Base-by-base conservation (phyloP, 2,329 filamentous ascomycete species). In the Claviceps pazoutovae region DNA sequence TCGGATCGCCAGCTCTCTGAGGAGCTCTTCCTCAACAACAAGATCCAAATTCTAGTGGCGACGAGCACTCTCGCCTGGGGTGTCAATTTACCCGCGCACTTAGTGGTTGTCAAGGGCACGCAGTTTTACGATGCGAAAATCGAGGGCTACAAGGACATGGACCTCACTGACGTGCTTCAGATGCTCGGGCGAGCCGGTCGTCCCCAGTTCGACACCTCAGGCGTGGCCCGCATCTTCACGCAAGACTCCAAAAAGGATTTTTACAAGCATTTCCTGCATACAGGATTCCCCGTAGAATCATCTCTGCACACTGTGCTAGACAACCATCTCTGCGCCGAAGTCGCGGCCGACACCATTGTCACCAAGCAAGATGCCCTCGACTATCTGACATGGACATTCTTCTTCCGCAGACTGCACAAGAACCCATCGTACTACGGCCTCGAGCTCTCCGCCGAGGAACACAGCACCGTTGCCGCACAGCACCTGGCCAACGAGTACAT, bases 371-470 rank as follows among this genome's bases (percentile, higher is more conserved):
- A 98, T 68, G 93, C 93, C 1, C 77, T 98, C 4, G 94, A 98
- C 67, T 98, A 98, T 64, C 71, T 98, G 50, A 98, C 93, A 0
- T 98, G 94, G 93, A 98, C 94, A 1, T 98, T 98, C 73, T 98
- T 98, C 78, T 98, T 98, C 77, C 82, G 94, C 2, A 79, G 93
- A 11, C 72, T 98, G 41, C 93, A 98, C 73, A 98, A 98, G 74
- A 98, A 98, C 60, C 93, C 93, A 1, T 95, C 90, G 0, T 98
- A 95, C 70, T 98, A 98, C 60, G 94, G 94, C 0, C 81, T 98
- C 0, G 86, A 96, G 64, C 93, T 98, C 45, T 88, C 87, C 0
- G 84, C 87, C 0, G 90, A 96, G 60, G 89, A 96, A 60, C 89
- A 96, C 68, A 94, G 89, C 64, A 90, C 84, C 8, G 82, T 89